A percentile compares a stretch with the other conserved stretches of the same genome.
Evolutionary conservation across 768 basidiomycete genomes (phyloP).

Genomic region (Scleroderma citrinum): DNA sequence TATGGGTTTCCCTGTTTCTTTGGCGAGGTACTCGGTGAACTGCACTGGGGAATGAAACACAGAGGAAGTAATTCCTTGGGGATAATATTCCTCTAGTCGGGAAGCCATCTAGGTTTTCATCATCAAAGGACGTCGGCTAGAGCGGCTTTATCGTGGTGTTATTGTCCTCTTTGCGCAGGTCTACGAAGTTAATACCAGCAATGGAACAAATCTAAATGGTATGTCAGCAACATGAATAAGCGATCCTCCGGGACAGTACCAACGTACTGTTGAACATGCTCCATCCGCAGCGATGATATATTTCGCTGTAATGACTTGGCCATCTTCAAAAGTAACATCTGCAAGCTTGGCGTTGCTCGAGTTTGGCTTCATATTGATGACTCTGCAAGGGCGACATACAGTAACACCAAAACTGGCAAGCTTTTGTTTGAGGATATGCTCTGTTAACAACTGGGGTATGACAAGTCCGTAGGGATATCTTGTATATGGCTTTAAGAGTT

Average conservation of each 20-base stretch:
- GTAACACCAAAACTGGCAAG: too few relatives aligned
- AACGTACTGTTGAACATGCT: too few relatives aligned
- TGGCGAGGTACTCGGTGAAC: conserved; percentile 15
- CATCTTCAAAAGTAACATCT: too few relatives aligned
- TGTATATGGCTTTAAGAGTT: conserved; percentile 34
- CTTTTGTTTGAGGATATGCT: too few relatives aligned
- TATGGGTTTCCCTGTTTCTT: conserved; percentile 3
- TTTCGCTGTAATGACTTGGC: too few relatives aligned
- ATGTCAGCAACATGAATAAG: not conserved
- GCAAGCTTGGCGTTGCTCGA: too few relatives aligned
- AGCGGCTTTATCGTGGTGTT: conserved; percentile 29
- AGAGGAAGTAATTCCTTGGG: conserved; percentile 29
- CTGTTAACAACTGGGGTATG: conserved; percentile 41
- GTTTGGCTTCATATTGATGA: too few relatives aligned
- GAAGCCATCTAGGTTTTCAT: not conserved
- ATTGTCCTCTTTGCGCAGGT: conserved; percentile 29
- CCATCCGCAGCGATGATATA: too few relatives aligned
- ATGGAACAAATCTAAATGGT: conserved; percentile 36
- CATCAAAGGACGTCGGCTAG: conserved; percentile 42
- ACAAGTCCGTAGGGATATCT: conserved; percentile 38
- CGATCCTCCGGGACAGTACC: too few relatives aligned
- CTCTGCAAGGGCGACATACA: too few relatives aligned
- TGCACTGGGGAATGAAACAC: conserved; percentile 31
- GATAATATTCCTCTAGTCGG: conserved; percentile 19
- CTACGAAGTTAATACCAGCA: conserved; percentile 37